A percentile compares a stretch with the other conserved stretches of the same genome.
Evolutionary conservation across 257 asterid species (phyloP).

Genomic region (Ajuga chamaepitys): DNA sequence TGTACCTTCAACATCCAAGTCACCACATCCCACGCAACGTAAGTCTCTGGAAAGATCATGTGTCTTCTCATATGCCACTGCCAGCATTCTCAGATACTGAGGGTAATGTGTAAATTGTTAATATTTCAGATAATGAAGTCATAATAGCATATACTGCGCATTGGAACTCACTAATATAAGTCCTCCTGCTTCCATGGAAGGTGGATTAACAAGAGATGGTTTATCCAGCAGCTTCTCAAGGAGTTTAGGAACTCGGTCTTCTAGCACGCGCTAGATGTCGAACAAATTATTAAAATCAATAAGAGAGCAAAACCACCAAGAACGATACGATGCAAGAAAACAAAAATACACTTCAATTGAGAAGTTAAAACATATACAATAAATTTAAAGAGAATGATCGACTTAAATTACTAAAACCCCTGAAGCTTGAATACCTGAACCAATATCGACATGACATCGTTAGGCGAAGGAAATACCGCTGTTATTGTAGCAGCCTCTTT

Average conservation of each 20-base stretch:
- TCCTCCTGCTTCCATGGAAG: constrained; percentile 87
- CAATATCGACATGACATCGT: constrained; percentile 53
- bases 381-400: background rate
- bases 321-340: background rate
- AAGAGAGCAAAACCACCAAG: background rate
- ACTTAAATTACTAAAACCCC: background rate
- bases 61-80: constrained; percentile 90
- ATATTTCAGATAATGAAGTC: background rate
- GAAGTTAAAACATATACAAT: background rate
- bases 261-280: constrained; percentile 65
- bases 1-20: constrained; percentile 89
- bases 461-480: constrained; percentile 86
- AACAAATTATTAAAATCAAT: background rate
- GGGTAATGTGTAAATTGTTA: constrained; percentile 23
- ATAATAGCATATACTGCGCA: background rate
- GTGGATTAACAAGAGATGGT: constrained; percentile 75
- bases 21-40: constrained; percentile 82
- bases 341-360: background rate
- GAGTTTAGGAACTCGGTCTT: constrained; percentile 82
- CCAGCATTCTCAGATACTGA: constrained; percentile 84
- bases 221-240: constrained; percentile 76
- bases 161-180: constrained; percentile 59
- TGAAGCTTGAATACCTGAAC: constrained; percentile 53
- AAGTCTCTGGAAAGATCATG: constrained; percentile 77
- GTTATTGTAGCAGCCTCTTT: constrained; percentile 90